Conservation (phyloP, 345 rosid species). For the Lumnitzera racemosa region DNA sequence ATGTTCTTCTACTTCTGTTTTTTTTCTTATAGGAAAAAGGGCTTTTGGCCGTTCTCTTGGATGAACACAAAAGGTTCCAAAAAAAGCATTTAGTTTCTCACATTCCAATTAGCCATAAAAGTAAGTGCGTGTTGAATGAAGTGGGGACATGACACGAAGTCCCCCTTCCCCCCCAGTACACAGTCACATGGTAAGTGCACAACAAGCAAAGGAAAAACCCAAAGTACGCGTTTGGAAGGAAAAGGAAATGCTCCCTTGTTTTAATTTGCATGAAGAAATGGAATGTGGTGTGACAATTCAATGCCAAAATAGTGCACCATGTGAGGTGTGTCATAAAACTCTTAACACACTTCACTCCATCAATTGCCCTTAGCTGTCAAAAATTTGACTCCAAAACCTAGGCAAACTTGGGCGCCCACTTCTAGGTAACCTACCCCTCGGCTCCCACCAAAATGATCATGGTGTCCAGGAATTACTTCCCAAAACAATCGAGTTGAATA, state of each 20-base stretch:
- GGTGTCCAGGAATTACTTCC: background rate
- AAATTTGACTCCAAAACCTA: conserved; percentile 5
- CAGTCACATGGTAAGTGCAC: conserved; percentile 2
- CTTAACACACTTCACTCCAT: background rate
- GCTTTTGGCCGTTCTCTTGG: too few species aligned
- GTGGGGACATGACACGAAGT: background rate
- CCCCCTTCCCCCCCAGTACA: background rate
- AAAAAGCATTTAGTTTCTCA: too few species aligned
- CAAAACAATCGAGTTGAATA: too few species aligned
- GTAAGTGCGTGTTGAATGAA: conserved; percentile 2
- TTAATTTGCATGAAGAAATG: conserved; percentile 2
- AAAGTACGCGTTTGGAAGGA: background rate
- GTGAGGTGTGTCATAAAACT: conserved; percentile 9
- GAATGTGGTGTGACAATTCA: conserved; percentile 8
- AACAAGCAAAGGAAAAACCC: too few species aligned
- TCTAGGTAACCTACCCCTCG: conserved; percentile 11
- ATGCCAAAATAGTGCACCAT: conserved; percentile 4
- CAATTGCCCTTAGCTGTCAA: conserved; percentile 1
- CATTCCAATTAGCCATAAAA: background rate
- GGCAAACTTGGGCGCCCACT: conserved; percentile 13
- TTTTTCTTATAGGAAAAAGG: too few species aligned
- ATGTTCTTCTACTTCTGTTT: too few species aligned
- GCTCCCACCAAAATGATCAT: conserved; percentile 10
- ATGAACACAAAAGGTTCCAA: too few species aligned
- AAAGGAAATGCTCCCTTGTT: background rate